A percentile compares a stretch with the other conserved stretches of the same genome.
These are phyloP conservation scores for Candida gigantensis DNA, from an alignment of 1,139 yeast genomes.

Conservation along the genomic window DNA sequence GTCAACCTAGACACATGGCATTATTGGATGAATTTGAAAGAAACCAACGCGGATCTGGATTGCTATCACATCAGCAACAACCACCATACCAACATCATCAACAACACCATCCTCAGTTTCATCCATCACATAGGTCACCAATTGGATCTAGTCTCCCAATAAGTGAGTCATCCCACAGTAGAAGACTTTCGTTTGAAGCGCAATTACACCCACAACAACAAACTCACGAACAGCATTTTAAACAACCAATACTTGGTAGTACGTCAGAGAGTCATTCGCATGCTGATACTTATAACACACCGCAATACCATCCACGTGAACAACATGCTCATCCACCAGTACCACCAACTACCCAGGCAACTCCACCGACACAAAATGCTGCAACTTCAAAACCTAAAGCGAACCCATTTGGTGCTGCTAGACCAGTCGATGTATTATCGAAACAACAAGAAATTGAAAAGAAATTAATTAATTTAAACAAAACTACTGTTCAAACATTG, in stretches of 20 bases:
- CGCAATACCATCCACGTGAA: background rate
- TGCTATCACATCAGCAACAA: conserved; percentile 3
- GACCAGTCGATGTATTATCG: conserved; percentile 46
- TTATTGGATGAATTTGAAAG: conserved; percentile 16
- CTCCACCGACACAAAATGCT: conserved; percentile 8
- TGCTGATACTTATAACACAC: too few relatives aligned
- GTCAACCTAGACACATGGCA: conserved; percentile 20
- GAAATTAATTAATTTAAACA: conserved; percentile 51
- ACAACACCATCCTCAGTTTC: conserved; percentile 7
- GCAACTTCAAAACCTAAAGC: conserved; percentile 27
- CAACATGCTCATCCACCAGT: background rate
- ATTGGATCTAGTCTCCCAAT: conserved; percentile 10
- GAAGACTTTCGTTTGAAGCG: conserved; percentile 13
- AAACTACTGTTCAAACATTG: conserved; percentile 57
- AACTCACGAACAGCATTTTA: conserved; percentile 4
- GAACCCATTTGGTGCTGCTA: conserved; percentile 50
- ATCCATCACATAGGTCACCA: conserved; percentile 3
- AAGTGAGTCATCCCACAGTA: conserved; percentile 8
- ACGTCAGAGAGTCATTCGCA: background rate
- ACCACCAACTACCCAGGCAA: conserved; percentile 1
- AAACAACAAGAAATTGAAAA: conserved; percentile 45
- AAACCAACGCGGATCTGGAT: conserved; percentile 10
- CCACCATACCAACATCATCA: conserved; percentile 9
- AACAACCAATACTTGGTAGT: conserved; percentile 2
- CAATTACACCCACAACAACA: conserved; percentile 10